A percentile compares a stretch with the other conserved stretches of the same genome.
phyloP scores from a whole-genome alignment of 148 eudicot species.

The Vaccinium darrowii region DNA sequence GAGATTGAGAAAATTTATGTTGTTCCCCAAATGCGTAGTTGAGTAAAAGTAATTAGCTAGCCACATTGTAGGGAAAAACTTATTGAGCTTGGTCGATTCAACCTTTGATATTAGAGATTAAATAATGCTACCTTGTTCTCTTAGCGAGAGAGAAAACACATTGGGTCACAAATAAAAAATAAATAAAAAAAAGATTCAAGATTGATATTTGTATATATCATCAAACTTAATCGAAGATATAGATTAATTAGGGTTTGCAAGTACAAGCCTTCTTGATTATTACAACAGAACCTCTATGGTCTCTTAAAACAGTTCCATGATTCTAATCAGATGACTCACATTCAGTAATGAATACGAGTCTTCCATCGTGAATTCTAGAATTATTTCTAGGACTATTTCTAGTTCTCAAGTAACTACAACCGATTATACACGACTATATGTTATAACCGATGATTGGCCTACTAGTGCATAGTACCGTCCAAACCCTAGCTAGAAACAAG shows the following conservation, averaged over 20 bases:
- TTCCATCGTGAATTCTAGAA: not conserved
- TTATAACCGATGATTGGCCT: slow-evolving; percentile 7
- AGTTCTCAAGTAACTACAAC: not conserved
- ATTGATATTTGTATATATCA: not conserved
- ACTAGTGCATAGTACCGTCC: not conserved
- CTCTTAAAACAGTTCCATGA: not conserved
- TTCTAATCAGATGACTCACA: not conserved
- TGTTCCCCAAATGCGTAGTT: no score
- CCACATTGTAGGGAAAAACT: no score
- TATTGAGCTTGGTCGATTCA: no score
- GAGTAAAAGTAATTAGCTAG: no score
- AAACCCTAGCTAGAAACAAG: not conserved
- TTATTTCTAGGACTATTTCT: not conserved
- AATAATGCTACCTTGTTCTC: no score
- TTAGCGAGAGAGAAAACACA: no score
- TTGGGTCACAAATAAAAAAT: no score
- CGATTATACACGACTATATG: not conserved
- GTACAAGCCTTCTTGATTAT: not conserved
- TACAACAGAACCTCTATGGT: not conserved
- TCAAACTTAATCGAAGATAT: not conserved
- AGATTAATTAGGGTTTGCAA: not conserved
- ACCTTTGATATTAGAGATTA: no score
- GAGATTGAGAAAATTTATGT: no score
- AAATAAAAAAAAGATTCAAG: not conserved
- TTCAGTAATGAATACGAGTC: not conserved